Evolutionary conservation across 1,139 yeast genomes (phyloP), one percentile per base, ranked within the genome.

Genomic region (Suhomyces bribrorum): DNA sequence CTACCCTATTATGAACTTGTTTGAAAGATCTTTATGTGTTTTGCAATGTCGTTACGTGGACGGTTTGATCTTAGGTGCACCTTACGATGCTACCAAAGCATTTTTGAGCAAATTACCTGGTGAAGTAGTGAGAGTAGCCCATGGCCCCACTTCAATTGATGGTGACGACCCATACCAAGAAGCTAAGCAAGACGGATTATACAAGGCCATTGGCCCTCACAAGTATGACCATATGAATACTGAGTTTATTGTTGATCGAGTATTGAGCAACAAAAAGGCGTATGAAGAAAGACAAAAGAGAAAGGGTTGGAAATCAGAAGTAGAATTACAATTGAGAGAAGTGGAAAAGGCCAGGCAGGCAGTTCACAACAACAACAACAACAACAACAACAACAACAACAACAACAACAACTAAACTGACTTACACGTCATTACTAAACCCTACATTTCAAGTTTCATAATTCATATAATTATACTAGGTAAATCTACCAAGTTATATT

Each of bases 21-120:
- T 84, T 45, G 97, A 92, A 60, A 77, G 97, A 48, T 77, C 92
- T 0, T 67, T 92, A 46, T 88, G 96, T 61, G 92, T 88, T 7
- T 66, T 92, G 51, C 96, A 90, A 60, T 88, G 97, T 62, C 76
- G 77, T 43, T 86, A 83, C 50, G 90, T 90, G 20, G 95, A 89
- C 56, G 88, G 85, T 0, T 72, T 88, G 8, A 65, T 86, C 4
- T 61, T 86, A 37, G 85, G 82, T 4, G 86, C 87, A 1, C 94
- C 94, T 4, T 77, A 70, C 53, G 51, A 53, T 6, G 80, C 86
- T 8, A 64, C 70, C 7, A 34, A 38, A 7, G 49, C 55, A 5
- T 81, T 72, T 46, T 54, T 81, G 31, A 39, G 50, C 13, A 50
- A 57, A 32, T 58, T 70, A 33, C 64, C 74, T 33, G 69, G 72